Evolutionary conservation across 2,329 filamentous ascomycete genomes (phyloP).

Genomic region (Emmonsiellopsis sp.): DNA sequence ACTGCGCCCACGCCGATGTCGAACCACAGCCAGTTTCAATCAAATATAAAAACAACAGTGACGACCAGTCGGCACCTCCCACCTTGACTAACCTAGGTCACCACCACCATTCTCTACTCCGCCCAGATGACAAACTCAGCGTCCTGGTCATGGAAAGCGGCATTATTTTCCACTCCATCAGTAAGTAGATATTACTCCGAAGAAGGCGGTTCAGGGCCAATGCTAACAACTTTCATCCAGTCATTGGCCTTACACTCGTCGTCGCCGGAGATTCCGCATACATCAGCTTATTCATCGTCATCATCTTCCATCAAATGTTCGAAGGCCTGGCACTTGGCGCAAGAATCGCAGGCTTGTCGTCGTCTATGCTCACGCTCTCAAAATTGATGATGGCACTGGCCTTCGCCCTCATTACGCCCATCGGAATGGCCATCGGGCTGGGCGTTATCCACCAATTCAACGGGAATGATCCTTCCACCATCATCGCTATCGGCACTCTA

Average conservation of each 20-base stretch:
- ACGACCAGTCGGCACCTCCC: conserved; percentile 4
- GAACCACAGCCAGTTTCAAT: conserved; percentile 20
- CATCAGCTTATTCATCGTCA: conserved; percentile 49
- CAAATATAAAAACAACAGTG: conserved; percentile 14
- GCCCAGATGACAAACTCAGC: conserved; percentile 39
- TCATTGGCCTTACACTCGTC: conserved; percentile 56
- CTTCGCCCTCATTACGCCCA: conserved; percentile 63
- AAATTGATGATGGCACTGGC: conserved; percentile 51
- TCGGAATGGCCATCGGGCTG: conserved; percentile 73
- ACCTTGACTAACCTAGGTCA: conserved; percentile 22
- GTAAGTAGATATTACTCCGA: conserved; percentile 46
- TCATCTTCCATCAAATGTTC: conserved; percentile 71
- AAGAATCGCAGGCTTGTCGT: conserved; percentile 32
- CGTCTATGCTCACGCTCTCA: conserved; percentile 16
- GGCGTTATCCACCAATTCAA: conserved; percentile 63
- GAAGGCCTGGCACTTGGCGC: conserved; percentile 58
- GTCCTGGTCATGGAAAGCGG: conserved; percentile 64
- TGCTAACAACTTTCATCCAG: conserved; percentile 47
- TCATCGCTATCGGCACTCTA: conserved; percentile 63
- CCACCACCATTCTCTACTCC: conserved; percentile 18
- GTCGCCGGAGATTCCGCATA: conserved; percentile 42
- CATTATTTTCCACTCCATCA: conserved; percentile 64
- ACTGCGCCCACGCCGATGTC: conserved; percentile 17
- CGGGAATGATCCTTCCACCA: conserved; percentile 58
- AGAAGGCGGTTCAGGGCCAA: conserved; percentile 29